Percentiles rank a stretch among this genome's conserved stretches.
Conservation (phyloP, 768 basidiomycete genomes). For the Panaeolus papilionaceus region DNA sequence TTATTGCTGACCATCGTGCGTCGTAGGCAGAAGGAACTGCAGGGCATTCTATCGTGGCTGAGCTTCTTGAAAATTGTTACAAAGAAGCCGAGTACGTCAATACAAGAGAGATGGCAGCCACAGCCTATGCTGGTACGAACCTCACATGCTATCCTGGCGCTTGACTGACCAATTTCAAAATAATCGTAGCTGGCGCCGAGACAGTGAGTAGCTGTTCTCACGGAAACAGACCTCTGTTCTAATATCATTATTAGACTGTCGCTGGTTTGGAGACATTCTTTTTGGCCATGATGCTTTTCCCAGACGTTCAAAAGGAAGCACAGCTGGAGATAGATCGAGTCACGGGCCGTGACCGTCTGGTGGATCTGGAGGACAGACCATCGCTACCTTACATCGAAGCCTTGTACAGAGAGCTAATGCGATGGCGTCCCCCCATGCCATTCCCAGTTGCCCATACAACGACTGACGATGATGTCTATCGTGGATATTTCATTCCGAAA, state of each 20-base stretch:
- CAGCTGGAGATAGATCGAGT: conserved; percentile 29
- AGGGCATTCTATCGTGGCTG: conserved; percentile 16
- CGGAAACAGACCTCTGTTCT: neutral
- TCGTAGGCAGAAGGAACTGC: conserved; percentile 19
- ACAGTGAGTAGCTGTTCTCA: conserved; percentile 17
- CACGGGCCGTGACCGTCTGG: conserved; percentile 24
- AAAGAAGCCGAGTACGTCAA: conserved; percentile 15
- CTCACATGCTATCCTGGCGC: neutral
- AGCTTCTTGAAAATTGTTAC: conserved; percentile 16
- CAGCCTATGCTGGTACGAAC: neutral
- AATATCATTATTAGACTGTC: neutral
- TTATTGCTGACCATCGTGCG: neutral
- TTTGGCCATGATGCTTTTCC: conserved; percentile 26
- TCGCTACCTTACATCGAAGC: conserved; percentile 23
- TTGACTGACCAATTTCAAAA: neutral
- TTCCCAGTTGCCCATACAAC: conserved; percentile 14
- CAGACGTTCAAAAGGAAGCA: conserved; percentile 27
- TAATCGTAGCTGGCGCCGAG: conserved; percentile 22
- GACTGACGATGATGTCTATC: neutral
- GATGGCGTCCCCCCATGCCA: conserved; percentile 13
- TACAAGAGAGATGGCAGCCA: conserved; percentile 3
- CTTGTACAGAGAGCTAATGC: conserved; percentile 7
- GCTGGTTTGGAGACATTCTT: conserved; percentile 23
- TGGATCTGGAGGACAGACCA: conserved; percentile 26
- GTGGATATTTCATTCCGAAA: conserved; percentile 13